Base-by-base conservation (phyloP, 805 yeast species). In the Yamadazyma phyllophila region DNA sequence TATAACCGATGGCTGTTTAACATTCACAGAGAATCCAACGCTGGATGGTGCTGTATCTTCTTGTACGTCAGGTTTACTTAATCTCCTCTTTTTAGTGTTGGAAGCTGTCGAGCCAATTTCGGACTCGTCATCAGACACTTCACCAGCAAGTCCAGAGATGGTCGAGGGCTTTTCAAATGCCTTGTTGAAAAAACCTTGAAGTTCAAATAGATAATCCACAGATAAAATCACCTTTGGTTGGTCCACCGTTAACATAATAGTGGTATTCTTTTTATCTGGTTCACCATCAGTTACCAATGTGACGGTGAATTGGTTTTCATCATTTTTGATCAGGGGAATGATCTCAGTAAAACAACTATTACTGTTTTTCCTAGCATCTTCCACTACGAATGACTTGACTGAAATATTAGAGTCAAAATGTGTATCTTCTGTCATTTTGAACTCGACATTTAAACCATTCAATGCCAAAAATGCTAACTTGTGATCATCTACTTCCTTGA, bases 201-300 rank as follows among this genome's bases (percentile, higher is more conserved):
- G 57, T 1, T 94, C 88, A 62, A 91, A 79, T 30, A 92, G 58
- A 62, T 88, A 91, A 59, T 91, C 98, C 53, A 94, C 67, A 0
- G 97, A 97, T 26, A 94, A 61, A 40, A 94, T 82, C 9, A 85
- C 76, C 46, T 78, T 79, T 0, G 97, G 97, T 50, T 84, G 85
- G 48, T 88, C 96, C 9, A 92, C 76, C 0, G 89, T 80, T 4
- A 85, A 58, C 57, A 82, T 74, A 0, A 66, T 56, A 15, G 79
- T 76, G 4, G 79, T 71, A 31, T 73, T 64, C 43, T 74, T 72
- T 36, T 55, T 61, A 14, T 53, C 61, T 2, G 59, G 64, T 2
- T 62, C 58, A 1, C 77, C 79, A 41, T 66, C 73, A 0, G 82
- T 71, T 0, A 65, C 54, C 0, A 78, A 70, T 14, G 72, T 70